Base-by-base conservation (phyloP, 805 yeast species). In the Phaffomyces opuntiae region DNA sequence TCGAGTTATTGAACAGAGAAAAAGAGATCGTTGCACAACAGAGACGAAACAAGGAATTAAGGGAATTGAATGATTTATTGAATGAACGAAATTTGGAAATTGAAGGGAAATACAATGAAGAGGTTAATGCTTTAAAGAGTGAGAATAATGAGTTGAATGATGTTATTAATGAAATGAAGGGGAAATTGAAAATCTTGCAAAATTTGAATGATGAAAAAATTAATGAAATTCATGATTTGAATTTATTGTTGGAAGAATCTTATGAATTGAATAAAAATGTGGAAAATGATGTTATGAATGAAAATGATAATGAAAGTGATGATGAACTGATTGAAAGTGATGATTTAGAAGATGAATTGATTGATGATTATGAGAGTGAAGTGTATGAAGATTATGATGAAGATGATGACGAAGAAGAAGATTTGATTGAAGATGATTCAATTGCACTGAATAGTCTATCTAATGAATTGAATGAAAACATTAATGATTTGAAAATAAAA, bases 1-100 rank as follows among this genome's bases (percentile, higher is more conserved):
- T 51, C 34, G 73, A 67, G 33, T 39, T 71, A 7, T 42, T 50
- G 25, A 19, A 44, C 11, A 65, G 61, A 42, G 67, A 64, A 39
- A 52, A 53, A 39, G 44, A 40, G 19, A 16, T 56, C 2, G 34
- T 51, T n/a, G 36, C 40, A n/a, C 43, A 43, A 7, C 52, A 51
- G 38, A 42, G 16, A 24, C 33, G 40, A 5, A 39, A 49, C 24
- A 44, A 24, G 19, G 34, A 50, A 9, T 31, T 53, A 12, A 40
- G 40, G 3, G 53, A 53, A 13, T 11, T 45, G n/a, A 55, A 53
- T 29, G 44, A 26, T 16, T 39, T 40, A 14, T 14, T 55, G 38
- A 48, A 41, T 25, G 48, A 48, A 17, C 52, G 53, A 38, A 35
- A 51, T 40, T 47, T 49, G 38, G 56, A 53, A 14, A 45, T 44